These are phyloP conservation scores for Cucurbita pepo DNA, from an alignment of 306 rosid genomes.

Conservation along the genomic window DNA sequence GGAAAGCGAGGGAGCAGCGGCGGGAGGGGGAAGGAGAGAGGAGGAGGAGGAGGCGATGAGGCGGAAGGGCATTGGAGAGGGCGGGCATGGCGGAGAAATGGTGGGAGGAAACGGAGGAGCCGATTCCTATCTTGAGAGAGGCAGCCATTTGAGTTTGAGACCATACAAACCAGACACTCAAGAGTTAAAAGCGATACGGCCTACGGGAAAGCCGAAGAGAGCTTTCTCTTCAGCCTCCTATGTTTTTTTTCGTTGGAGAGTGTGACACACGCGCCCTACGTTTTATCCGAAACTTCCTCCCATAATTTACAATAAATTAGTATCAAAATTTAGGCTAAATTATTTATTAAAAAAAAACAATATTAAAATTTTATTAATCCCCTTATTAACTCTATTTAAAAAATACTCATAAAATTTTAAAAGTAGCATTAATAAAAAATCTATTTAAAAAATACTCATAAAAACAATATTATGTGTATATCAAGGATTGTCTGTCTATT, in stretches of 20 bases:
- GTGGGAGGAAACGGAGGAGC: conserved; percentile 39
- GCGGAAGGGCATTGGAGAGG: conserved; percentile 12
- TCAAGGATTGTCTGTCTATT: no score
- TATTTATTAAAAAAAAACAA: no score
- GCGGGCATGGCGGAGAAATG: conserved; percentile 32
- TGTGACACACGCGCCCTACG: neutral
- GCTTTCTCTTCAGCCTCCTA: neutral
- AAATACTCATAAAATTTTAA: no score
- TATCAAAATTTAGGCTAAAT: no score
- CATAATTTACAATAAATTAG: no score
- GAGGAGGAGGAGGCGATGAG: conserved; percentile 25
- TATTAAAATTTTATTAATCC: no score
- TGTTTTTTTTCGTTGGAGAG: neutral
- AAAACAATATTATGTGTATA: no score
- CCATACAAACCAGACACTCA: conserved; percentile 37
- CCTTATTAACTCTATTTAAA: no score
- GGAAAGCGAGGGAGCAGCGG: conserved; percentile 19
- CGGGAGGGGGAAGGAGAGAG: conserved; percentile 11
- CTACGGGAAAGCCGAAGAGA: neutral
- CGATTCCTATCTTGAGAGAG: conserved; percentile 49
- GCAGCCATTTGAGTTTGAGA: conserved; percentile 40
- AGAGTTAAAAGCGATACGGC: neutral
- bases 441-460: no score
- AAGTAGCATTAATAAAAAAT: no score
- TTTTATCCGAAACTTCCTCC: neutral